Evolutionary conservation across 2,329 filamentous ascomycete genomes (phyloP).

Genomic region (Scedosporium aurantiacum): DNA sequence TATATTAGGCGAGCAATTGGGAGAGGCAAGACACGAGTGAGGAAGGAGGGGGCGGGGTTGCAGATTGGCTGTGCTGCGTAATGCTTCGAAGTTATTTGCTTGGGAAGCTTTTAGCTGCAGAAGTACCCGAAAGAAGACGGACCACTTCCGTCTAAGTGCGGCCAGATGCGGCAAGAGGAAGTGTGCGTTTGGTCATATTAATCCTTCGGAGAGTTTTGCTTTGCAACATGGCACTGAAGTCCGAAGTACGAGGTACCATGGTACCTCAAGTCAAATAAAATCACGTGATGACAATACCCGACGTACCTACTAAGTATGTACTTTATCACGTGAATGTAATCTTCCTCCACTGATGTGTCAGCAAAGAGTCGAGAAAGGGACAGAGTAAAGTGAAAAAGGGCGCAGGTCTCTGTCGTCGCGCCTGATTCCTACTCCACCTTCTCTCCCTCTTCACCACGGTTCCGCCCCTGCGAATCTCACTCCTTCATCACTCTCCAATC

Average conservation of each 20-base stretch:
- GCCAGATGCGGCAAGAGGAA: not conserved
- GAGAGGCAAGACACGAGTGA: not conserved
- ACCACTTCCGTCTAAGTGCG: not conserved
- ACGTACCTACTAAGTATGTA: too few relatives aligned
- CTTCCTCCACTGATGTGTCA: not conserved
- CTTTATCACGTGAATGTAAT: too few relatives aligned
- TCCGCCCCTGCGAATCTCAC: not conserved
- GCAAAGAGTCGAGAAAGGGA: not conserved
- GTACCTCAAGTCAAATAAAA: not conserved
- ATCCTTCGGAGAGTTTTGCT: not conserved
- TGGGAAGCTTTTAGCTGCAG: not conserved
- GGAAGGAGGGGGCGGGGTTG: not conserved
- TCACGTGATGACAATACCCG: not conserved
- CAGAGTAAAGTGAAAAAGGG: not conserved
- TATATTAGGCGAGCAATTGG: not conserved
- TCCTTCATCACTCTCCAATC: not conserved
- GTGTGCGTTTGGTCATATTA: not conserved
- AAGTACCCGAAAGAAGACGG: not conserved
- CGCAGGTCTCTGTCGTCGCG: not conserved
- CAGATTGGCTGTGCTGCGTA: not conserved
- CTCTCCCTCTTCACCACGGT: slow-evolving; percentile 1
- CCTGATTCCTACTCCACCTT: slow-evolving; percentile 2
- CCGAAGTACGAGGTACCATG: too few relatives aligned
- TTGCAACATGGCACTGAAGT: too few relatives aligned
- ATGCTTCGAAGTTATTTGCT: not conserved